Conservation (phyloP, 2,329 filamentous ascomycete species). For the Phialemonium atrogriseum region DNA sequence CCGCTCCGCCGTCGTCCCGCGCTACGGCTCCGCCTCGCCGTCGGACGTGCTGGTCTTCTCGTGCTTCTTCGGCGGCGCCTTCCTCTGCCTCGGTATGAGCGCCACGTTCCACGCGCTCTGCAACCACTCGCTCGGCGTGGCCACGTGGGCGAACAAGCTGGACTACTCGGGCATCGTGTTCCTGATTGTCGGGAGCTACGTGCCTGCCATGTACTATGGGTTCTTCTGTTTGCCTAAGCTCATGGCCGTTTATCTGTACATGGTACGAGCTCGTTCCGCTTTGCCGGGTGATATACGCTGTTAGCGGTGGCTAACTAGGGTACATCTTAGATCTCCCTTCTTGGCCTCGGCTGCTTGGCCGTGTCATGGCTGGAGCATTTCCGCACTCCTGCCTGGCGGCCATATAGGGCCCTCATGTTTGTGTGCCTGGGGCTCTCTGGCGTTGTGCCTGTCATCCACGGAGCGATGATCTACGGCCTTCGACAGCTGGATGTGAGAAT, state of each 20-base stretch:
- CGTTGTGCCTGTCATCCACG: slow-evolving; percentile 75
- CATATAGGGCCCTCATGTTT: slow-evolving; percentile 84
- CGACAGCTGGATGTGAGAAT: slow-evolving; percentile 61
- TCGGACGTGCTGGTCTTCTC: slow-evolving; percentile 64
- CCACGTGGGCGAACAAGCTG: slow-evolving; percentile 80
- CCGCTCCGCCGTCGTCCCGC: slow-evolving; percentile 49
- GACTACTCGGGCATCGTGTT: slow-evolving; percentile 93
- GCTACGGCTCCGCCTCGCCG: slow-evolving; percentile 54
- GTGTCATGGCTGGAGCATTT: slow-evolving; percentile 78
- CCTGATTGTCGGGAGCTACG: slow-evolving; percentile 84
- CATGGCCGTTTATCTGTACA: slow-evolving; percentile 64
- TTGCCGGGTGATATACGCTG: background rate
- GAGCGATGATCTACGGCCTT: slow-evolving; percentile 58
- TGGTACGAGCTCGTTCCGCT: slow-evolving; percentile 51
- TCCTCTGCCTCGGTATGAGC: slow-evolving; percentile 69
- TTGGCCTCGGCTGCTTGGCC: slow-evolving; percentile 67
- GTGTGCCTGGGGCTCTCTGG: slow-evolving; percentile 78
- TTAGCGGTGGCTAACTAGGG: background rate
- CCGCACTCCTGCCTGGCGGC: slow-evolving; percentile 73
- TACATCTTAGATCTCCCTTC: slow-evolving; percentile 58
- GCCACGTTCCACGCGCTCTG: slow-evolving; percentile 77
- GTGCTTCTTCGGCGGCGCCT: slow-evolving; percentile 72
- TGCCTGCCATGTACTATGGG: slow-evolving; percentile 82
- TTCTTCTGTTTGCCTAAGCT: slow-evolving; percentile 63
- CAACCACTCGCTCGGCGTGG: slow-evolving; percentile 74